Conservation (phyloP, 2,329 filamentous ascomycete genomes). For the Fusarium fujikuroi region DNA sequence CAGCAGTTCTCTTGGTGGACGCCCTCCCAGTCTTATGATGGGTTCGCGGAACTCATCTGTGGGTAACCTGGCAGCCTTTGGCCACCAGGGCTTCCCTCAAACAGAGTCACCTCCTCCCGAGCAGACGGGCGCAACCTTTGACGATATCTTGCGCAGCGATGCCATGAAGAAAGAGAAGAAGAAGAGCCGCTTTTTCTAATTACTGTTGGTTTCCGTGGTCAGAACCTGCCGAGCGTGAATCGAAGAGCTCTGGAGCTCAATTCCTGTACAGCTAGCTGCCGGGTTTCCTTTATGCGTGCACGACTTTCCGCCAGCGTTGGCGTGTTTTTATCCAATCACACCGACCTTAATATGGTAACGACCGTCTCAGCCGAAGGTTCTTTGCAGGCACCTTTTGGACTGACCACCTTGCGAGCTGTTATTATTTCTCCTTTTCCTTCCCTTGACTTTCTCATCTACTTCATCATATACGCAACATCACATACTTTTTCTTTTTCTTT, state of each 20-base stretch:
- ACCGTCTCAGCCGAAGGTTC: slow-evolving; percentile 7
- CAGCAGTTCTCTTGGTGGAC: slow-evolving; percentile 51
- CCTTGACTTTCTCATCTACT: not conserved
- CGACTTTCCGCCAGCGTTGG: slow-evolving; percentile 4
- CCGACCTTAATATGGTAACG: slow-evolving; percentile 5
- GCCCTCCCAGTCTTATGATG: slow-evolving; percentile 48
- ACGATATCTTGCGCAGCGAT: slow-evolving; percentile 57
- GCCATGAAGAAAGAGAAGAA: slow-evolving; percentile 53
- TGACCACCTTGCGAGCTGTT: slow-evolving; percentile 12
- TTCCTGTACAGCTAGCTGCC: slow-evolving; percentile 13
- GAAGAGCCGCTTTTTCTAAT: slow-evolving; percentile 55
- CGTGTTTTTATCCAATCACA: slow-evolving; percentile 9
- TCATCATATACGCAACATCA: slow-evolving; percentile 25
- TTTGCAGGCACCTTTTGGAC: slow-evolving; percentile 15
- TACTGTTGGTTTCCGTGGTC: not conserved
- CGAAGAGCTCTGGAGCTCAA: not conserved
- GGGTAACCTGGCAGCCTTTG: slow-evolving; percentile 50
- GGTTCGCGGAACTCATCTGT: slow-evolving; percentile 49
- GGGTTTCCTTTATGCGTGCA: slow-evolving; percentile 6
- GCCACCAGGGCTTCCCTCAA: slow-evolving; percentile 21
- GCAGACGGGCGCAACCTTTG: slow-evolving; percentile 56
- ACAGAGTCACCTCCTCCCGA: slow-evolving; percentile 38
- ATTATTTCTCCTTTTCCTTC: slow-evolving; percentile 10
- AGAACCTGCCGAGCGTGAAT: slow-evolving; percentile 13
- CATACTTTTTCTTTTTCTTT: not conserved